phyloP scores from a whole-genome alignment of 805 yeast genomes.

The Candida oleophila region DNA sequence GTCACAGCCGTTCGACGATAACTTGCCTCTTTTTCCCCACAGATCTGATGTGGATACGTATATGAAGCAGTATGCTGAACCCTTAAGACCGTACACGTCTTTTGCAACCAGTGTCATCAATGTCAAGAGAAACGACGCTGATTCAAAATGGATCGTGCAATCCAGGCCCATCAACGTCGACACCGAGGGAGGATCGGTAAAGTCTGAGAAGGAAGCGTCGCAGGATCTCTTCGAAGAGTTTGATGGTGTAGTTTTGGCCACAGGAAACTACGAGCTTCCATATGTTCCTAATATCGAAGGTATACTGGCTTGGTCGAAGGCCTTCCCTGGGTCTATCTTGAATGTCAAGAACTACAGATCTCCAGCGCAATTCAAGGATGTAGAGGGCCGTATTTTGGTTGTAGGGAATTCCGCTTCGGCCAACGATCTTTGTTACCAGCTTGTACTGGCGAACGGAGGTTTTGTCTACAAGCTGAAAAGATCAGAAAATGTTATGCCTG shows the following conservation, averaged over 20 bases:
- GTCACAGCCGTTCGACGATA: slow-evolving; percentile 15
- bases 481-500: slow-evolving; percentile 43
- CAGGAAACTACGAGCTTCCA: slow-evolving; percentile 38
- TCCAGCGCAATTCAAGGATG: slow-evolving; percentile 24
- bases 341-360: slow-evolving; percentile 34
- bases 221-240: slow-evolving; percentile 13
- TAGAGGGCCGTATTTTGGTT: slow-evolving; percentile 48
- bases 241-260: slow-evolving; percentile 41
- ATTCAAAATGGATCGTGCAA: slow-evolving; percentile 44
- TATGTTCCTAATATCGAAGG: slow-evolving; percentile 34
- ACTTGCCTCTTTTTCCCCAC: slow-evolving; percentile 52
- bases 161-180: slow-evolving; percentile 28
- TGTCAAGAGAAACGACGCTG: slow-evolving; percentile 20
- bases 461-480: slow-evolving; percentile 50
- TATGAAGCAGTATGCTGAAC: slow-evolving; percentile 51
- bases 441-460: slow-evolving; percentile 40
- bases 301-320: slow-evolving; percentile 25
- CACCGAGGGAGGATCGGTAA: slow-evolving; percentile 27
- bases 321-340: slow-evolving; percentile 22
- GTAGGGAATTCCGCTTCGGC: slow-evolving; percentile 84
- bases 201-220: slow-evolving; percentile 6
- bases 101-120: slow-evolving; percentile 50
- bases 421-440: slow-evolving; percentile 65
- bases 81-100: slow-evolving; percentile 38
- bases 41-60: slow-evolving; percentile 63